A percentile compares a stretch with the other conserved stretches of the same genome.
Conservation (phyloP, 495 filamentous ascomycete species). For the Xylaria bambusicola region DNA sequence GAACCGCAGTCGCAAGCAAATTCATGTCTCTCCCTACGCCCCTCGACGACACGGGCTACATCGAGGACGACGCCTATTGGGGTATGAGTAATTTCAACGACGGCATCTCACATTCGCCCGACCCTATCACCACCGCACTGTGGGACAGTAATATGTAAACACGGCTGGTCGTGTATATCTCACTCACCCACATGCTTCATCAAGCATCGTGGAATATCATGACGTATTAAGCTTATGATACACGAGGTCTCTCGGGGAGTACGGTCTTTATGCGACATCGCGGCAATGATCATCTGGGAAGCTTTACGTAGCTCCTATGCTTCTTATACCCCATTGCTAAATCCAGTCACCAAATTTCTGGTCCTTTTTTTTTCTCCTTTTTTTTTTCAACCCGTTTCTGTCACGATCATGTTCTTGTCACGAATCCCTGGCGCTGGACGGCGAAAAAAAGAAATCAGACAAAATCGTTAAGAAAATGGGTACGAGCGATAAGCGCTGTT, state of each 20-base stretch:
- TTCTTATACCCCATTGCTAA: constrained; percentile 22
- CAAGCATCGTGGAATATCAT: neutral
- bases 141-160: constrained; percentile 25
- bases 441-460: neutral
- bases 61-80: constrained; percentile 33
- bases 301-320: constrained; percentile 1
- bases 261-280: constrained; percentile 11
- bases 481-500: constrained; percentile 1
- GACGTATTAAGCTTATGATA: neutral
- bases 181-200: constrained; percentile 6
- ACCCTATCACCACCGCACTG: constrained; percentile 30
- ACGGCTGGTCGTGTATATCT: neutral
- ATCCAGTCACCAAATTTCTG: constrained; percentile 27
- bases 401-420: constrained; percentile 6
- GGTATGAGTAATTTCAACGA: constrained; percentile 36
- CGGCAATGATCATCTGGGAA: constrained; percentile 9
- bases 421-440: constrained; percentile 10
- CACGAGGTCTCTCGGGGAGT: neutral
- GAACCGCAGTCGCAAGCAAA: constrained; percentile 39
- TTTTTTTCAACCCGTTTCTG: too few species aligned
- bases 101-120: constrained; percentile 36
- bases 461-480: constrained; percentile 7
- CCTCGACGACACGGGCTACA: constrained; percentile 34
- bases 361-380: constrained; percentile 8
- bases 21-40: constrained; percentile 41